Conservation (phyloP, 208 protist species). For the Porcisia deanei region DNA sequence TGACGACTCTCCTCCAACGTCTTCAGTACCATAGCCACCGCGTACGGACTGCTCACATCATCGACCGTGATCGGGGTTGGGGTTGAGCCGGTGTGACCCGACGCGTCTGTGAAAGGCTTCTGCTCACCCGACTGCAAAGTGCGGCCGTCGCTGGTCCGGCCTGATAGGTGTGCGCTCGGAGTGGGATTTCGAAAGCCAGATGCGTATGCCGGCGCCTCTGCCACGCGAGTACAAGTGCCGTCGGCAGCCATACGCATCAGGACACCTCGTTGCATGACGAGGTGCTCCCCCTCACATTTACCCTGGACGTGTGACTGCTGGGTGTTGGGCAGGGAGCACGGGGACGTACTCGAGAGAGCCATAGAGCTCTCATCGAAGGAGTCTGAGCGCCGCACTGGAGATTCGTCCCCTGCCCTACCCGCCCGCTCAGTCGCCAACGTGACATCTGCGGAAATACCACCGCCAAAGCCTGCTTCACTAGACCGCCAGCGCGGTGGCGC, state of each 20-base stretch:
- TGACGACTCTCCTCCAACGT: constrained; percentile 35
- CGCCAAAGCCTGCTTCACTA: neutral
- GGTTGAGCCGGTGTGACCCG: neutral
- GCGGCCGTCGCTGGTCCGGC: neutral
- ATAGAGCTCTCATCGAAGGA: constrained; percentile 21
- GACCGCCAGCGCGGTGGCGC: constrained; percentile 20
- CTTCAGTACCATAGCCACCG: constrained; percentile 19
- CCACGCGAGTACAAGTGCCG: constrained; percentile 21
- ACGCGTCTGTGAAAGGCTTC: neutral
- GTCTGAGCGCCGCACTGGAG: neutral
- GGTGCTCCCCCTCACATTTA: constrained; percentile 24
- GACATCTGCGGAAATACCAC: neutral
- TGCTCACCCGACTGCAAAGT: neutral
- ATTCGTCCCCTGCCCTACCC: neutral
- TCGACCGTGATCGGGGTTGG: neutral
- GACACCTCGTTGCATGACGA: constrained; percentile 58
- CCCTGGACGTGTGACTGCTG: neutral
- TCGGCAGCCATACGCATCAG: constrained; percentile 38
- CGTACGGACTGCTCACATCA: neutral
- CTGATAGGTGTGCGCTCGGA: neutral
- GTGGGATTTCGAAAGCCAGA: neutral
- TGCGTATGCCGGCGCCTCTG: neutral
- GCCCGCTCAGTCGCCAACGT: neutral
- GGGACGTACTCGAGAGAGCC: constrained; percentile 22
- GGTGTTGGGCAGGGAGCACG: constrained; percentile 13